Conservation (phyloP, 257 asterid genomes). For the Nicotiana tomentosiformis region DNA sequence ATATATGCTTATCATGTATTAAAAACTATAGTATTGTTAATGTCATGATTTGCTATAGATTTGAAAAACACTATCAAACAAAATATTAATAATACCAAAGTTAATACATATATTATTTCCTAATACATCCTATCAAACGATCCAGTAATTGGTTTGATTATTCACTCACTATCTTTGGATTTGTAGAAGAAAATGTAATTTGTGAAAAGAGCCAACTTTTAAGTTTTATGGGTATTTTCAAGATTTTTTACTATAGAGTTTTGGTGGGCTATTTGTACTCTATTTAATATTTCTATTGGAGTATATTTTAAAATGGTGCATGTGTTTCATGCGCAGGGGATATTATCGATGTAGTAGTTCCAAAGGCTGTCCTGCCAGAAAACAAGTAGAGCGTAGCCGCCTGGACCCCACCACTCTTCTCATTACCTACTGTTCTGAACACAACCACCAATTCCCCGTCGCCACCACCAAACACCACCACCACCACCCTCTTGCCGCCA, state of each 20-base stretch:
- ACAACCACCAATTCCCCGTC: conserved; percentile 52
- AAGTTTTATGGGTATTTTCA: not conserved
- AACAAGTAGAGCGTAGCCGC: conserved; percentile 79
- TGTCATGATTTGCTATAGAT: no score
- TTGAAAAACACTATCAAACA: no score
- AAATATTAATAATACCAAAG: no score
- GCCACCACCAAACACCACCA: conserved; percentile 47
- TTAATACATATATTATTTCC: no score
- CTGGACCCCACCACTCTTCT: conserved; percentile 69
- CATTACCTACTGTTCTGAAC: conserved; percentile 61
- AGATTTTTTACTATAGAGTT: not conserved
- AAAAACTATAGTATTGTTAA: no score
- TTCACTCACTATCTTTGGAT: not conserved
- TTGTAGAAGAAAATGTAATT: no score
- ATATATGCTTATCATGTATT: no score
- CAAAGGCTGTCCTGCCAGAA: conserved; percentile 81
- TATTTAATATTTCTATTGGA: not conserved
- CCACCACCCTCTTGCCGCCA: conserved; percentile 13
- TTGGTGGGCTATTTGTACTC: not conserved
- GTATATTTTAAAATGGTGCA: conserved; percentile 5
- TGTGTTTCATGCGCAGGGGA: conserved; percentile 54
- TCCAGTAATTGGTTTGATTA: no score
- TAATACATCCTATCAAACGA: no score
- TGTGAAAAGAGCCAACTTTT: not conserved
- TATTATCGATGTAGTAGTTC: conserved; percentile 81